Evolutionary conservation across 176 grass and related monocot genomes (phyloP).

Genomic region (Lolium rigidum): DNA sequence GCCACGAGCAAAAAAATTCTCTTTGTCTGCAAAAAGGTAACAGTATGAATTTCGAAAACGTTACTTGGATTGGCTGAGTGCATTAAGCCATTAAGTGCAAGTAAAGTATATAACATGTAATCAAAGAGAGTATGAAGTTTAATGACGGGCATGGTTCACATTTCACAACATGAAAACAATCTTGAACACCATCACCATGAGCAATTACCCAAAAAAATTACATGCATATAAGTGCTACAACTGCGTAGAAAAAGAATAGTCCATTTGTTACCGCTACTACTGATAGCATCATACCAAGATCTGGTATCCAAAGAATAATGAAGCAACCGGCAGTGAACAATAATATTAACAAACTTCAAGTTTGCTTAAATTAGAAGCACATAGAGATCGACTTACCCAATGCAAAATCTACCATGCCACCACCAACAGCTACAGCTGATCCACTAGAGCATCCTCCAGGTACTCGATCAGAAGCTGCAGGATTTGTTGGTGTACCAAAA

Average conservation of each 20-base stretch:
- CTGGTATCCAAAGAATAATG: not conserved
- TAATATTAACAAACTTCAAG: constrained; percentile 19
- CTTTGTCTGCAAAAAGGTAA: constrained; percentile 11
- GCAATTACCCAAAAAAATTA: not conserved
- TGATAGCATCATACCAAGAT: not conserved
- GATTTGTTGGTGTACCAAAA: constrained; percentile 87
- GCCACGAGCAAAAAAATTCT: not conserved
- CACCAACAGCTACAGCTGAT: constrained; percentile 91
- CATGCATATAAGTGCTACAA: not conserved
- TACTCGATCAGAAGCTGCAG: constrained; percentile 59
- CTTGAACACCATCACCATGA: not conserved
- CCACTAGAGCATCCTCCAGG: constrained; percentile 97
- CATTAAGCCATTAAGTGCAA: not conserved
- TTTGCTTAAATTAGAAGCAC: constrained; percentile 14
- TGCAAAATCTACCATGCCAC: constrained; percentile 92
- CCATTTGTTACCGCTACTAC: not conserved
- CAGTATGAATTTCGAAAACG: not conserved
- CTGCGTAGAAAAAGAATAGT: not conserved
- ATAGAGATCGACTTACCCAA: constrained; percentile 61
- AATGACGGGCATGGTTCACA: not conserved
- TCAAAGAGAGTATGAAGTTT: not conserved
- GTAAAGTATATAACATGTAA: not conserved
- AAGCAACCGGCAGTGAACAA: constrained; percentile 1
- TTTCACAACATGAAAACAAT: constrained; percentile 27
- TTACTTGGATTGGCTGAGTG: not conserved